phyloP scores from a whole-genome alignment of 495 filamentous ascomycete species.

The Xylaria nigripes region DNA sequence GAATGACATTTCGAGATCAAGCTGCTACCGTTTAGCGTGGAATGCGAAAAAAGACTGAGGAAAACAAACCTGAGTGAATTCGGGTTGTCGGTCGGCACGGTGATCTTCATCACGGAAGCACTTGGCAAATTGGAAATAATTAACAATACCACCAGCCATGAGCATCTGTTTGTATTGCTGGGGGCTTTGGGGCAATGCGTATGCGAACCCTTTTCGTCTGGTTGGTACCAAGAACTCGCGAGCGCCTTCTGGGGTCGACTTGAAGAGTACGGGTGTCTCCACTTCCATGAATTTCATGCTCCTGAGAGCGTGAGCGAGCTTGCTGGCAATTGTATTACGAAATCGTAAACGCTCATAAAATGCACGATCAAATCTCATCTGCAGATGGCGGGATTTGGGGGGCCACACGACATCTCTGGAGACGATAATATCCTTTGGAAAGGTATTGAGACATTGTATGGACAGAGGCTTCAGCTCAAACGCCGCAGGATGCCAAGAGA shows the following conservation, averaged over 20 bases:
- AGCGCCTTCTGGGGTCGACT: constrained; percentile 93
- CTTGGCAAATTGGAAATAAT: constrained; percentile 86
- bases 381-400: constrained; percentile 69
- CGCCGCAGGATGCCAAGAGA: not conserved
- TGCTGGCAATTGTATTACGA: constrained; percentile 42
- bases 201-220: constrained; percentile 59
- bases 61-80: constrained; percentile 77
- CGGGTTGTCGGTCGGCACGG: constrained; percentile 86
- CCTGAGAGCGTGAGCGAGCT: constrained; percentile 47
- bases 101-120: constrained; percentile 96
- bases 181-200: constrained; percentile 90
- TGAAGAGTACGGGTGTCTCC: constrained; percentile 91
- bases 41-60: not conserved
- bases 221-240: constrained; percentile 95
- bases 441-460: constrained; percentile 62
- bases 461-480: constrained; percentile 39
- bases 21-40: constrained; percentile 36
- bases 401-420: constrained; percentile 63
- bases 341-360: constrained; percentile 56
- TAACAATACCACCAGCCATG: constrained; percentile 76
- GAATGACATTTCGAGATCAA: constrained; percentile 91
- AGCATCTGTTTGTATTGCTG: constrained; percentile 99
- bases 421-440: constrained; percentile 68
- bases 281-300: constrained; percentile 60
- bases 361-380: constrained; percentile 61